Percentiles rank a stretch among this genome's conserved stretches.
Evolutionary conservation across 352 stramenopile genomes (phyloP).

Genomic region (Globisporangium barbulae): DNA sequence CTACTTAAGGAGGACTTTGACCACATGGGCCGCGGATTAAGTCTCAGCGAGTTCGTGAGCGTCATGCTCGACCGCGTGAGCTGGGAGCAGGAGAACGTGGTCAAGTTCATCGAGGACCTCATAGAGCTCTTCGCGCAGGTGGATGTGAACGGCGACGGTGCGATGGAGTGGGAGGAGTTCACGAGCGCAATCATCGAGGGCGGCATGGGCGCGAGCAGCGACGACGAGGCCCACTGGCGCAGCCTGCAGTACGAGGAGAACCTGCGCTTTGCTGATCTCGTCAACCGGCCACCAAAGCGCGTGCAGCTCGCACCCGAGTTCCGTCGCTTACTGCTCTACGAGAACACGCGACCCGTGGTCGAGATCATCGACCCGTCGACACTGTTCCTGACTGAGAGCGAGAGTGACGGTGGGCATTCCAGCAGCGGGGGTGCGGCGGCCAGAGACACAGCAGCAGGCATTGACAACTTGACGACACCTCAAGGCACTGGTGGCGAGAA

Average conservation of each 20-base stretch:
- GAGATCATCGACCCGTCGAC: conserved; percentile 55
- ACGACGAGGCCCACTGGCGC: conserved; percentile 39
- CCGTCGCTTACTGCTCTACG: conserved; percentile 52
- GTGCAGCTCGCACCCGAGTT: conserved; percentile 61
- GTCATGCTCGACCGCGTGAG: conserved; percentile 69
- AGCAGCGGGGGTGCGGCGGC: not conserved
- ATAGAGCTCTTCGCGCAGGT: conserved; percentile 75
- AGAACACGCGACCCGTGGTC: conserved; percentile 62
- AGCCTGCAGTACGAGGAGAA: conserved; percentile 78
- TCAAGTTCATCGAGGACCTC: conserved; percentile 71
- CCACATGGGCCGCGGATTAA: conserved; percentile 42
- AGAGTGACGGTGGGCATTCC: conserved; percentile 15
- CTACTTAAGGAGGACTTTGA: conserved; percentile 73
- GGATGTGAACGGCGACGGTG: conserved; percentile 73
- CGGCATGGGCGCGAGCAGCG: conserved; percentile 51
- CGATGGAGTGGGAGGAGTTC: conserved; percentile 85
- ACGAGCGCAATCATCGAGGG: conserved; percentile 80
- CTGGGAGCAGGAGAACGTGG: conserved; percentile 50
- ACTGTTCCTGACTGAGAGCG: conserved; percentile 32
- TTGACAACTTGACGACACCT: not conserved
- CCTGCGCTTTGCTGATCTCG: conserved; percentile 37
- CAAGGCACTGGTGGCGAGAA: conserved; percentile 10
- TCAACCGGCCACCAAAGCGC: conserved; percentile 55
- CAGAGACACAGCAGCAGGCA: not conserved
- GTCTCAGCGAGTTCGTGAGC: conserved; percentile 60